Evolutionary conservation across 2,329 filamentous ascomycete species (phyloP), one percentile per base, ranked within the genome.

Genomic region (Pochonia chlamydosporia): DNA sequence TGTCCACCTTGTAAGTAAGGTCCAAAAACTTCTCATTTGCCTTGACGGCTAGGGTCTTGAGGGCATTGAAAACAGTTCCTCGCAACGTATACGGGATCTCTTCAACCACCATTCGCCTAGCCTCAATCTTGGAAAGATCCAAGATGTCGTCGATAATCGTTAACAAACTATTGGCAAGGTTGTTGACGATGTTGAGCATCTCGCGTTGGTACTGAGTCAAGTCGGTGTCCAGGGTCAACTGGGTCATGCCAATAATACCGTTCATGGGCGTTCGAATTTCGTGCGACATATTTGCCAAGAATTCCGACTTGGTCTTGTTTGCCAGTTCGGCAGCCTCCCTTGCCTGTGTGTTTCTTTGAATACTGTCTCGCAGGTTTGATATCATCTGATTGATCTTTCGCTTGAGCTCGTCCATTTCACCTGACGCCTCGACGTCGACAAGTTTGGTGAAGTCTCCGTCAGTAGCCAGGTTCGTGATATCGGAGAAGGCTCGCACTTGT

Each of bases 371-470:
- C 52, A 99, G 72, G 63, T 95, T 96, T 63, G 88, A 93, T 45
- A 97, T 91, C 93, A 99, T 99, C 72, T 95, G 89, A 65, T 97
- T 99, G 78, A 99, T 97, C 76, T 97, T 97, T 60, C 91, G 84
- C 71, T 99, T 99, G 58, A 99, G 77, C 67, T 97, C 92, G 68
- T 97, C 93, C 93, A 99, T 97, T 68, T 99, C 93, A 54, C 93
- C 93, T 11, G 92, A 96, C 18, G 93, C 93, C 66, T 96, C 91
- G 16, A 99, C 92, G 41, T 93, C 95, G 64, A 99, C 92, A 49
- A 95, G 82, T 64, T 96, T 95, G 21, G 89, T 95, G 66, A 97
- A 97, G 67, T 99, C 92, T 53, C 93, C 93, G 63, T 96, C 91
- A 49, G 92, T 96, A 24, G 93, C 93, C 31, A 93, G 84, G 65